These are phyloP conservation scores for Nakazawaea pomicola DNA, from an alignment of 805 yeast genomes.

Conservation along the genomic window DNA sequence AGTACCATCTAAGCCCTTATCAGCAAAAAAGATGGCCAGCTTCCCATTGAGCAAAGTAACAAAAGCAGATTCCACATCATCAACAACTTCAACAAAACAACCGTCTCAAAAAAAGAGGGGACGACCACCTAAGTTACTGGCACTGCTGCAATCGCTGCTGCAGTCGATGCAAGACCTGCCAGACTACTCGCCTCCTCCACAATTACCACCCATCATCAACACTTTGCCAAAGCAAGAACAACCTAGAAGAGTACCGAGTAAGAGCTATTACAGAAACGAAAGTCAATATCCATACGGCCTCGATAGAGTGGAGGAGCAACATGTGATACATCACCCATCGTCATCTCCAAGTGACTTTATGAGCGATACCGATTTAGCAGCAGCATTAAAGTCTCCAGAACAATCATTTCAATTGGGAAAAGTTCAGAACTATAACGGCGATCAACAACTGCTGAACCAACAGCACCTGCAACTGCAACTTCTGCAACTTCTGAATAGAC, in stretches of 20 bases:
- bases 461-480: no score
- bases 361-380: conserved; percentile 47
- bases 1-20: conserved; percentile 6
- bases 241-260: background rate
- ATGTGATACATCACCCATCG: conserved; percentile 16
- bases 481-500: no score
- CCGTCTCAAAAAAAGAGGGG: conserved; percentile 26
- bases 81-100: background rate
- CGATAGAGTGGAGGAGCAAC: conserved; percentile 1
- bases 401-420: conserved; percentile 5
- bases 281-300: background rate
- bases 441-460: background rate
- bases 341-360: conserved; percentile 52
- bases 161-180: conserved; percentile 3
- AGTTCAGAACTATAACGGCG: background rate
- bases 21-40: conserved; percentile 12
- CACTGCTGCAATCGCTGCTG: conserved; percentile 12
- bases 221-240: conserved; percentile 5
- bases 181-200: conserved; percentile 10
- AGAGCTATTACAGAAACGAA: background rate
- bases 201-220: conserved; percentile 11
- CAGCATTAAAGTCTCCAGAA: conserved; percentile 28
- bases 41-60: conserved; percentile 6
- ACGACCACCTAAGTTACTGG: conserved; percentile 24
- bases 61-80: conserved; percentile 5